phyloP scores from a whole-genome alignment of 768 basidiomycete species.

The Boletus sp. region DNA sequence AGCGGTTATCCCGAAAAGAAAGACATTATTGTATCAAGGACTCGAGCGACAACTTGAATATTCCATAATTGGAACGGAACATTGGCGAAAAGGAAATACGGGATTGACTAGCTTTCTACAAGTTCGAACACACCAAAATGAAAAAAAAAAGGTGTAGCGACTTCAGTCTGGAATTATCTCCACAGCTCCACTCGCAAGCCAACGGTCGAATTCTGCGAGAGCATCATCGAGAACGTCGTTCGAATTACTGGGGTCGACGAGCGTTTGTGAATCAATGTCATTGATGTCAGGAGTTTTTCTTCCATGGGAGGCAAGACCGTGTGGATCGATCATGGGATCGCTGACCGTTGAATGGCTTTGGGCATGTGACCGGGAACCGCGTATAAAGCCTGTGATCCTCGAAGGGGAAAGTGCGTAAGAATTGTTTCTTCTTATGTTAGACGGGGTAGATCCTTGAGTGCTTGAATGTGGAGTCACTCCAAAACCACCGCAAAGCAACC shows the following conservation, averaged over 20 bases:
- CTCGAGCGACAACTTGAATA: background rate
- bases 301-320: background rate
- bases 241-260: background rate
- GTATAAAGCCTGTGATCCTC: conserved; percentile 24
- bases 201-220: conserved; percentile 64
- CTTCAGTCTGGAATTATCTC: conserved; percentile 40
- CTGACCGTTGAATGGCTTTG: background rate
- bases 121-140: background rate
- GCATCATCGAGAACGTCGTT: conserved; percentile 38
- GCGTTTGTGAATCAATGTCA: background rate
- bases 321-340: background rate
- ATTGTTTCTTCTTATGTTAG: conserved; percentile 1
- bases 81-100: background rate
- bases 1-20: background rate
- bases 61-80: background rate
- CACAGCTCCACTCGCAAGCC: conserved; percentile 64
- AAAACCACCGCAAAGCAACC: background rate
- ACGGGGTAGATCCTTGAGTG: background rate
- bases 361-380: background rate
- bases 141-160: background rate
- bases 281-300: background rate
- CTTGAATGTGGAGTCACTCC: background rate
- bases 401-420: conserved; percentile 22
- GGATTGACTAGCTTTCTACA: background rate
- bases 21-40: background rate